Conservation (phyloP, 2,329 filamentous ascomycete species). For the Cytospora chrysosperma region DNA sequence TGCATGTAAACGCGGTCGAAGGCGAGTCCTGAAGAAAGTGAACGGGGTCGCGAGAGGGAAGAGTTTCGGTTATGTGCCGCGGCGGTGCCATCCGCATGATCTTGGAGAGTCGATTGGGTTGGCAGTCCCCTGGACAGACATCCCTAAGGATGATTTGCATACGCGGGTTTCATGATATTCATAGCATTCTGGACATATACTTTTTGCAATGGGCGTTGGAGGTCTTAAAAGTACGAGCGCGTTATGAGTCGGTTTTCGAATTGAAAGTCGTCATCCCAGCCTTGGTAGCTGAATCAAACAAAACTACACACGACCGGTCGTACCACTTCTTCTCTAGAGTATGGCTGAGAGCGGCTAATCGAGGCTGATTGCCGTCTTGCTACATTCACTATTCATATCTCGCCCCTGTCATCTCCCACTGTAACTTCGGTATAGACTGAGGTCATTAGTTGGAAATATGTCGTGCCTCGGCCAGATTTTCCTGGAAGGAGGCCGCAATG, state of each 20-base stretch:
- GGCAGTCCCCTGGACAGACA: background rate
- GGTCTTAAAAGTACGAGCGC: background rate
- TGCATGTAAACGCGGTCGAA: conserved; percentile 26
- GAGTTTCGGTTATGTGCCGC: background rate
- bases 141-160: background rate
- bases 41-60: background rate
- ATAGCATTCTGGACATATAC: background rate
- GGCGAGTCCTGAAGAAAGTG: background rate
- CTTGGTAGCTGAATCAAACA: too few species aligned
- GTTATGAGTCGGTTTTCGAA: background rate
- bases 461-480: too few species aligned
- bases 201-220: background rate
- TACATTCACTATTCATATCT: too few species aligned
- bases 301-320: too few species aligned
- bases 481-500: too few species aligned
- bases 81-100: background rate
- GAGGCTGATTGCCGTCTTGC: too few species aligned
- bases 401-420: too few species aligned
- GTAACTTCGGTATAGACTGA: too few species aligned
- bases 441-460: too few species aligned
- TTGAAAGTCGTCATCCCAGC: too few species aligned
- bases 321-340: too few species aligned
- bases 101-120: background rate
- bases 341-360: too few species aligned
- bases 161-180: background rate